Evolutionary conservation across 768 basidiomycete species (phyloP).

Genomic region (Mrakia gelida): DNA sequence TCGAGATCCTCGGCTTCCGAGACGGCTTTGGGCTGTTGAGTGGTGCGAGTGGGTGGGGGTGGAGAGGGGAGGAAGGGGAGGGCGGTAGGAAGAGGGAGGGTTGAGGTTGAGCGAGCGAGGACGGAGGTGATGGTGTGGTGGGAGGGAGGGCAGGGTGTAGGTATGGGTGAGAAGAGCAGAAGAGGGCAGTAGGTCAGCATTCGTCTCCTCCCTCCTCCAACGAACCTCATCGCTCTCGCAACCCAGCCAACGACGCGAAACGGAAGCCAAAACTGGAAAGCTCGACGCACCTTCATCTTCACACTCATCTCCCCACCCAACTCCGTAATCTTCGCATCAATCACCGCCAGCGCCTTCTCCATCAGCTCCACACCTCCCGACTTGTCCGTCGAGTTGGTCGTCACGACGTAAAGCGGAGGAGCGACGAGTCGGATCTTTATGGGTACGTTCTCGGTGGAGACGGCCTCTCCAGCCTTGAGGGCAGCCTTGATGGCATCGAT

Average conservation of each 20-base stretch:
- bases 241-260: background rate
- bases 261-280: background rate
- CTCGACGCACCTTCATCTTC: slow-evolving; percentile 89
- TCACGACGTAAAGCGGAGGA: slow-evolving; percentile 91
- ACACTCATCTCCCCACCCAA: slow-evolving; percentile 81
- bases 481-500: slow-evolving; percentile 96
- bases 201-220: background rate
- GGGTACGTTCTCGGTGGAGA: slow-evolving; percentile 82
- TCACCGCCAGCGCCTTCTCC: slow-evolving; percentile 87
- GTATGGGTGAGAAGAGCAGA: background rate
- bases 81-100: background rate
- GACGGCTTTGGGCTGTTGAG: slow-evolving; percentile 82
- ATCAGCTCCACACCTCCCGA: slow-evolving; percentile 86
- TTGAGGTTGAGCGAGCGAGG: background rate
- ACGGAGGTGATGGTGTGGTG: no score
- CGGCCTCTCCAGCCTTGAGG: slow-evolving; percentile 74
- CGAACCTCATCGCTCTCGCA: background rate
- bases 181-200: slow-evolving; percentile 1
- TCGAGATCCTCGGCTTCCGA: slow-evolving; percentile 97
- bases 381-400: slow-evolving; percentile 96
- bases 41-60: background rate
- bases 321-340: slow-evolving; percentile 75
- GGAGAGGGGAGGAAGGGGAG: background rate
- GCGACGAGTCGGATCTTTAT: slow-evolving; percentile 97
- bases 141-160: background rate